phyloP scores from a whole-genome alignment of 164 flowering plant genomes.

The Piper betle region DNA sequence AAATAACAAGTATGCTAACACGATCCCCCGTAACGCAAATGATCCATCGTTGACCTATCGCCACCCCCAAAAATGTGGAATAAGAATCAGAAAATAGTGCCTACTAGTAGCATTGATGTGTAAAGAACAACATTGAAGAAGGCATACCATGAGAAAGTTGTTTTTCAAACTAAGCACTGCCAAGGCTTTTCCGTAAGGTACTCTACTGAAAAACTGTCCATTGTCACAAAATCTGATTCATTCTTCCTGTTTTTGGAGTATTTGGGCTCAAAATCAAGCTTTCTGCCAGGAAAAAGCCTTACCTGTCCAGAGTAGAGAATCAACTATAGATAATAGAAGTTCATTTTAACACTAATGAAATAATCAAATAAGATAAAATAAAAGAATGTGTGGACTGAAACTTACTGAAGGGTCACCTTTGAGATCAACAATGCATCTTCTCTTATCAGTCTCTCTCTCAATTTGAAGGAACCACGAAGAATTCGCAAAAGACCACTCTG shows the following conservation, averaged over 20 bases:
- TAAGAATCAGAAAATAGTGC: not conserved
- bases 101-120: too few species aligned
- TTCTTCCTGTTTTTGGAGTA: constrained; percentile 26
- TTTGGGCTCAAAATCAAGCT: constrained; percentile 59
- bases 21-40: constrained; percentile 44
- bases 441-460: constrained; percentile 14
- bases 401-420: constrained; percentile 47
- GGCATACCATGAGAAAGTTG: constrained; percentile 46
- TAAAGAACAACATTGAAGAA: not conserved
- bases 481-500: constrained; percentile 46
- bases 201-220: constrained; percentile 55
- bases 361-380: not conserved
- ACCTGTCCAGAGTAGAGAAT: constrained; percentile 28
- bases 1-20: constrained; percentile 38
- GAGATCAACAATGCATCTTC: constrained; percentile 45
- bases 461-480: constrained; percentile 36
- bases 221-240: constrained; percentile 56
- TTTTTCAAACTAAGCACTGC: constrained; percentile 65
- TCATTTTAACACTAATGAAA: not conserved
- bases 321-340: not conserved
- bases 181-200: constrained; percentile 82
- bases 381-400: not conserved
- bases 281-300: constrained; percentile 54
- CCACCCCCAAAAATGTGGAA: too few species aligned
- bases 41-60: constrained; percentile 62